A percentile compares a stretch with the other conserved stretches of the same genome.
phyloP scores from a whole-genome alignment of 805 yeast genomes.

The Wickerhamomyces sydowiorum region DNA sequence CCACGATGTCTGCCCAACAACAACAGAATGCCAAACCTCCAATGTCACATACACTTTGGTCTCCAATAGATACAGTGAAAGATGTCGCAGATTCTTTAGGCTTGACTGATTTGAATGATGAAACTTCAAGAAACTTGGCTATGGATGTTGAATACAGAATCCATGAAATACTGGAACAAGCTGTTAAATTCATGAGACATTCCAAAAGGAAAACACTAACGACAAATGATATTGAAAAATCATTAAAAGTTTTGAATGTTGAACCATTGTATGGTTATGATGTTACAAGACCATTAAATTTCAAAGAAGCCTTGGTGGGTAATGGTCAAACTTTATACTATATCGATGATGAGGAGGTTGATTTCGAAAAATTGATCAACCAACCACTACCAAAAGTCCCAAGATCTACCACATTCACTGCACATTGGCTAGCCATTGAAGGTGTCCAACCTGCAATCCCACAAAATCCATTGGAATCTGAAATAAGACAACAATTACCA shows the following conservation, averaged over 20 bases:
- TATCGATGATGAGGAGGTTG: constrained; percentile 88
- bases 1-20: background rate
- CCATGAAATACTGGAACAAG: constrained; percentile 92
- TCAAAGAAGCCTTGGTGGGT: constrained; percentile 82
- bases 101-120: constrained; percentile 71
- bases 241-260: constrained; percentile 78
- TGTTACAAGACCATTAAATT: constrained; percentile 59
- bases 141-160: constrained; percentile 99
- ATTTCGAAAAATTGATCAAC: constrained; percentile 87
- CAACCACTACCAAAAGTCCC: constrained; percentile 96
- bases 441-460: constrained; percentile 98
- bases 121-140: constrained; percentile 89
- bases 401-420: constrained; percentile 84
- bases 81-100: constrained; percentile 95
- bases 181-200: constrained; percentile 93
- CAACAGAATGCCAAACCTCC: constrained; percentile 36
- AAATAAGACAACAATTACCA: constrained; percentile 73
- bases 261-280: constrained; percentile 94
- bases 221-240: constrained; percentile 76
- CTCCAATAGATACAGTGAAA: constrained; percentile 93
- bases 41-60: constrained; percentile 88
- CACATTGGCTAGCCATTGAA: constrained; percentile 97
- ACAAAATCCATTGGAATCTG: constrained; percentile 82
- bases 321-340: constrained; percentile 93
- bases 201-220: constrained; percentile 77